Percentiles rank a stretch among this genome's conserved stretches.
These are phyloP conservation scores for Pterocarpus macrocarpus DNA, from an alignment of 306 rosid species.

Conservation along the genomic window DNA sequence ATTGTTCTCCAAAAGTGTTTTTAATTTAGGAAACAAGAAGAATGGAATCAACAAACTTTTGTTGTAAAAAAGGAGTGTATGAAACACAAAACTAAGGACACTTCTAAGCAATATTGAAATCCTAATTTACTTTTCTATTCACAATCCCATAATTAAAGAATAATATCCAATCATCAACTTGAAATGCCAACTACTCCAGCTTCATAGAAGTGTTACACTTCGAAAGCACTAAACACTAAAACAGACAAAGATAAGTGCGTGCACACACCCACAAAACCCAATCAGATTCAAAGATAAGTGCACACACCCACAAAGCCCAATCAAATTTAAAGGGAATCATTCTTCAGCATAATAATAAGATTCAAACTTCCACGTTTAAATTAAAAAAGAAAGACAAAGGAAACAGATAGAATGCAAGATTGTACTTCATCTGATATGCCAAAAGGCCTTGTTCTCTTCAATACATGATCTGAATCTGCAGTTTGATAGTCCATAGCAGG, in stretches of 20 bases:
- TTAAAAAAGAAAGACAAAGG: conserved; percentile 41
- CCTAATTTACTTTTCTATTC: conserved; percentile 2
- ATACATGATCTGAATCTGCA: conserved; percentile 93
- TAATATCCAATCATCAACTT: conserved; percentile 32
- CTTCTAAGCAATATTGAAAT: conserved; percentile 2
- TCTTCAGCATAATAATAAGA: conserved; percentile 26
- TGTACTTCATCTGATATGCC: conserved; percentile 91
- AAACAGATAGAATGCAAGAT: conserved; percentile 35
- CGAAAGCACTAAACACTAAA: conserved; percentile 14
- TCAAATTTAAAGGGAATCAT: conserved; percentile 31
- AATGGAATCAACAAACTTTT: background rate
- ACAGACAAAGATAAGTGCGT: background rate
- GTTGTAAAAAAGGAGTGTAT: background rate
- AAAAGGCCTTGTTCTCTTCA: conserved; percentile 95
- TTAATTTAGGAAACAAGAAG: conserved; percentile 25
- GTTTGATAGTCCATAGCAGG: conserved; percentile 97
- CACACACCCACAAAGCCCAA: conserved; percentile 3
- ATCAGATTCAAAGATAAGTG: conserved; percentile 21
- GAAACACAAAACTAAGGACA: conserved; percentile 20
- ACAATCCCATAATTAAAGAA: conserved; percentile 35
- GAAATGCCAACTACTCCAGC: conserved; percentile 26
- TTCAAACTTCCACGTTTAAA: conserved; percentile 38
- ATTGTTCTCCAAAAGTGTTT: conserved; percentile 33
- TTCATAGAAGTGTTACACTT: conserved; percentile 4
- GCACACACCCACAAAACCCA: background rate